Conservation (phyloP, 1,284 basidiomycete genomes). For the Ganoderma meredithae region DNA sequence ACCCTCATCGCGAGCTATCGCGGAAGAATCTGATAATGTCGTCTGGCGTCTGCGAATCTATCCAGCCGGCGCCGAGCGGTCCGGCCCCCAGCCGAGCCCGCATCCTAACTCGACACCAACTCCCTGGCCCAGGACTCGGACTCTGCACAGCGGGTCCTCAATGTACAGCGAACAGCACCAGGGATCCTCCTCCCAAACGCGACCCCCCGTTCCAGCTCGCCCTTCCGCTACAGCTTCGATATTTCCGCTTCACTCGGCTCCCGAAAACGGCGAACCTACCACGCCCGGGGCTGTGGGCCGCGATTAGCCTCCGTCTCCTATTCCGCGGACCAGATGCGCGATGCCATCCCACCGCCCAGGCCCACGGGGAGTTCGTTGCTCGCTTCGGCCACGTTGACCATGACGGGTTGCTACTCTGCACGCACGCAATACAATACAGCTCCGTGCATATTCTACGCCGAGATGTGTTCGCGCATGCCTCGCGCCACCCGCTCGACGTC, state of each 20-base stretch:
- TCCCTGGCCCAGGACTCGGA: background rate
- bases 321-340: conserved; percentile 14
- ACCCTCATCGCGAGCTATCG: conserved; percentile 25
- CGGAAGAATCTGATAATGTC: conserved; percentile 31
- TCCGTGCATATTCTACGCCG: background rate
- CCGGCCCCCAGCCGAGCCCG: conserved; percentile 8
- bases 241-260: conserved; percentile 6
- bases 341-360: background rate
- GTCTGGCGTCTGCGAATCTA: conserved; percentile 22
- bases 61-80: conserved; percentile 14
- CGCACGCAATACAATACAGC: background rate
- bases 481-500: background rate
- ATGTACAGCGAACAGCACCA: background rate
- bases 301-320: conserved; percentile 14
- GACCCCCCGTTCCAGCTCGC: conserved; percentile 19
- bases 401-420: conserved; percentile 9
- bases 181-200: conserved; percentile 4
- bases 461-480: conserved; percentile 9
- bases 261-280: conserved; percentile 15
- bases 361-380: conserved; percentile 1
- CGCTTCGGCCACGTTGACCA: conserved; percentile 5
- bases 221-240: background rate
- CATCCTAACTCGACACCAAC: no score
- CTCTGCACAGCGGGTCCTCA: background rate
- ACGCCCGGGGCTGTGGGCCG: conserved; percentile 13